Evolutionary conservation across 306 rosid genomes (phyloP), one percentile per base, ranked within the genome.

Genomic region (Sechiopsis laciniata): DNA sequence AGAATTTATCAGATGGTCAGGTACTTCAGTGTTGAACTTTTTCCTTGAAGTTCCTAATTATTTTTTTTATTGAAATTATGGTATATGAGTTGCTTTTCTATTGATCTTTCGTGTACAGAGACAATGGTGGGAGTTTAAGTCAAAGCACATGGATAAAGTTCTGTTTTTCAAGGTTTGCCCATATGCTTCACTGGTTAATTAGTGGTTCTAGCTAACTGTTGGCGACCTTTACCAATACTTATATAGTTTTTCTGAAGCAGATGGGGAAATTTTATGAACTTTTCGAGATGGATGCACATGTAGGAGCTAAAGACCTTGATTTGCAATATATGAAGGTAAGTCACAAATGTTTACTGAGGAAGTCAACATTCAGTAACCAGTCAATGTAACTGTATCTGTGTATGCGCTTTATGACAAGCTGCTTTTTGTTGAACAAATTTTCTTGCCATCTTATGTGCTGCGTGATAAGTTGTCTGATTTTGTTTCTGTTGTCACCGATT

Each of bases 121-220:
- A 77, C 97, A 94, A 84, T 94, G 99, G 99, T 91, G 97, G 99
- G 99, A 91, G 68, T 94, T 94, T 84, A 94, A 94, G 91, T 86
- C 99, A 52, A 86, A 88, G 78, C 95, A 91, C 73, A 88, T 94
- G 97, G 97, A 91, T 80, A 94, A 94, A 84, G 95, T 94, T 73
- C 75, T 89, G 66, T 94, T 94, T 82, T 94, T 91, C 85, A 94
- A 94, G 99, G 99, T 82, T 76, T 35, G 74, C 32, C 50, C 45
- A 26, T 67, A 48, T 21, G 80, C 74, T 74, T 42, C 40, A 20
- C 15, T 74, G 61, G 66, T 71, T 57, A 68, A 64, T 74, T 79
- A 72, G 26, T 46, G 76, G 45, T 24, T 22, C 26, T n/a, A 73
- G 26, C 63, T 75, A 63, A 50, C 17, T 64, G 73, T 60, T 35